Evolutionary conservation across 2,329 filamentous ascomycete genomes (phyloP), one percentile per base, ranked within the genome.

Genomic region (Calonectria hawksworthii): DNA sequence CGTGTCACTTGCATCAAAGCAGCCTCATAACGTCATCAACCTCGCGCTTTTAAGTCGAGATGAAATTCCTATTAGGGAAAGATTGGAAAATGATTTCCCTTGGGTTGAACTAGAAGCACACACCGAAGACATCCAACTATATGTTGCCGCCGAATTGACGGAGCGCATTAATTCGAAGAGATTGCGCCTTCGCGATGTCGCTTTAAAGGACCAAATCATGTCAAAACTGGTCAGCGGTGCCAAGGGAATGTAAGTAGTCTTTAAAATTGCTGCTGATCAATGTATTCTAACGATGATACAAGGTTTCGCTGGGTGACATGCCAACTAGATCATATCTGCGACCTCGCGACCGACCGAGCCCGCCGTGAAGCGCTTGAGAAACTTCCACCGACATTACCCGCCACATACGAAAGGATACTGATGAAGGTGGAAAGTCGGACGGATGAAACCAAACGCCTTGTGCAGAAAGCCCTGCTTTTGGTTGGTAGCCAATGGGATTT

Each of bases 231-330:
- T 73, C 0, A 26, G 21, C 8, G 51, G 36, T 6, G 73, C 41
- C 0, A 65, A 72, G 16, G 73, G 70, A 44, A 76, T 76, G 75
- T 76, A 6, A 47, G 75, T 67, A 8, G 0, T 30, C 13, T 3
- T 1, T n/a, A 44, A 13, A 30, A 6, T 30, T 3, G 4, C 14
- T 13, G 23, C 9, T 54, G 4, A 5, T 13, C 13, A 2, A 2
- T 18, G 13, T 0, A 26, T 30, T 4, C 28, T 68, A 16, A 68
- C 28, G 21, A 10, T 11, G 5, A 10, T 26, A 8, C 18, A 14
- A 3, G 75, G 75, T 76, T 76, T 32, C 73, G 73, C 0, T 76
- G 73, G 75, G 75, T 70, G 18, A n/a, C 36, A 5, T 76, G 75
- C 14, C 75, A 76, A 10, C n/a, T 76, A 0, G 73, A 76, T 9